Percentiles rank a stretch among this genome's conserved stretches.
Evolutionary conservation across 148 eudicot genomes (phyloP).

Genomic region (Diospyros kaki): DNA sequence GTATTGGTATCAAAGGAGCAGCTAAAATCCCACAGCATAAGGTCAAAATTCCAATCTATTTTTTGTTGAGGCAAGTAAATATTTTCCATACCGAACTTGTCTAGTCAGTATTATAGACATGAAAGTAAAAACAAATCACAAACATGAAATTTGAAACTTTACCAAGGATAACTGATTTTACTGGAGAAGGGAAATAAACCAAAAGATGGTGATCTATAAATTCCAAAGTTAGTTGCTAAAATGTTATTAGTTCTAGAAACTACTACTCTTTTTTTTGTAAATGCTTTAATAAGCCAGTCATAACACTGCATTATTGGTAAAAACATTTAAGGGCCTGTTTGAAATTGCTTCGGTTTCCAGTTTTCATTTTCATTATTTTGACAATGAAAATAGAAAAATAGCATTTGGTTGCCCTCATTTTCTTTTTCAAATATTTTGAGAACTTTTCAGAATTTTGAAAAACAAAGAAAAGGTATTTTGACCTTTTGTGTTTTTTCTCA

Average conservation of each 20-base stretch:
- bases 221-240: background rate
- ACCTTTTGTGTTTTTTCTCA: no score
- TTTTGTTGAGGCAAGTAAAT: no score
- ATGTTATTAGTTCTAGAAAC: background rate
- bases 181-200: background rate
- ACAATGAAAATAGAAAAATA: no score
- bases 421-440: no score
- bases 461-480: no score
- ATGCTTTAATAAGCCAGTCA: background rate
- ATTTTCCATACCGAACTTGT: no score
- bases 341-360: no score
- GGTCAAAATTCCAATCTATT: background rate
- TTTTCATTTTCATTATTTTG: no score
- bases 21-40: background rate
- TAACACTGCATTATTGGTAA: background rate
- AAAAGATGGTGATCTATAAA: background rate
- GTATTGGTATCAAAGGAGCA: background rate
- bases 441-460: no score
- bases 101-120: background rate
- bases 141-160: background rate
- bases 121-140: background rate
- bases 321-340: background rate
- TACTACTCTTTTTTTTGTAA: background rate
- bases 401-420: no score
- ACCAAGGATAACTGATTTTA: background rate